phyloP scores from a whole-genome alignment of 352 stramenopile genomes.

The Phytophthora ramorum region DNA sequence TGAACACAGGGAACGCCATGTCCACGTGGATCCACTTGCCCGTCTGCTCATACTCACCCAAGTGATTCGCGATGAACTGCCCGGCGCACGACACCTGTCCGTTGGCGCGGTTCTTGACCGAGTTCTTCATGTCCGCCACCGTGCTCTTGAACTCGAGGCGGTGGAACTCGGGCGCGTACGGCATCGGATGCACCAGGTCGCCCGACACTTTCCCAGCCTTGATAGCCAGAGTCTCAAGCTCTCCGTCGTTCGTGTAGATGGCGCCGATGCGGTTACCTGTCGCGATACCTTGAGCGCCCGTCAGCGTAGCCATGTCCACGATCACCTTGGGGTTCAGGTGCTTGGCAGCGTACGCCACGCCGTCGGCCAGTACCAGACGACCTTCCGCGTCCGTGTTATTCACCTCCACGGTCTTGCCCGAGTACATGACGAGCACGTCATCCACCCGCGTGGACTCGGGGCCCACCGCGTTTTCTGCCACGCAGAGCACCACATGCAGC shows the following conservation, averaged over 20 bases:
- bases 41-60: conserved; percentile 83
- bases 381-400: conserved; percentile 98
- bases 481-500: conserved; percentile 91
- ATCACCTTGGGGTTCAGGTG: conserved; percentile 91
- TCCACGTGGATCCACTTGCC: conserved; percentile 96
- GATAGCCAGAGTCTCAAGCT: conserved; percentile 86
- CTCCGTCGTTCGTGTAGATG: conserved; percentile 92
- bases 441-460: conserved; percentile 92
- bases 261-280: conserved; percentile 94
- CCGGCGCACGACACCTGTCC: conserved; percentile 93
- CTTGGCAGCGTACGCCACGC: conserved; percentile 93
- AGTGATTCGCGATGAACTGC: conserved; percentile 96
- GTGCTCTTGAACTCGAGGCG: conserved; percentile 92
- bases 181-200: conserved; percentile 93
- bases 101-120: conserved; percentile 93
- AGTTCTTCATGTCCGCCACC: conserved; percentile 98
- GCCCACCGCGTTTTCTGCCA: conserved; percentile 96
- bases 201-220: conserved; percentile 86
- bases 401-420: conserved; percentile 96
- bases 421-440: conserved; percentile 94
- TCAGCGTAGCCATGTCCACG: conserved; percentile 97
- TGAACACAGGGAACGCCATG: conserved; percentile 92
- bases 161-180: conserved; percentile 95
- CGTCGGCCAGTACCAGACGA: conserved; percentile 94
- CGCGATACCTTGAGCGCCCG: conserved; percentile 93